phyloP scores from a whole-genome alignment of 164 flowering plant genomes.

The Tetrastigma voinierianum region DNA sequence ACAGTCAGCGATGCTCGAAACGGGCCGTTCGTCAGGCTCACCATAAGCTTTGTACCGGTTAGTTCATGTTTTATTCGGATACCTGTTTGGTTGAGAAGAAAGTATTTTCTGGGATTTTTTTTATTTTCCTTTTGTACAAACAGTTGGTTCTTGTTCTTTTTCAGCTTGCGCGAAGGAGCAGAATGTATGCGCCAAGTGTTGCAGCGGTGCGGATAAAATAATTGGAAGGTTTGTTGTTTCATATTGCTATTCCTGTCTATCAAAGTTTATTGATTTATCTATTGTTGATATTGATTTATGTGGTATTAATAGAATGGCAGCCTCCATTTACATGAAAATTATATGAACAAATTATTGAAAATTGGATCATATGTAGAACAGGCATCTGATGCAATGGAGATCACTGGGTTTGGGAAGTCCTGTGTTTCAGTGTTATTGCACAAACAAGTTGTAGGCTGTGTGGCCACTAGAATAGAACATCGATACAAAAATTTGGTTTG shows the following conservation, averaged over 20 bases:
- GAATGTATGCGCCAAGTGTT: conserved; percentile 87
- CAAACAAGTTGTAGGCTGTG: too few relatives aligned
- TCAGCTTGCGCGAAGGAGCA: conserved; percentile 89
- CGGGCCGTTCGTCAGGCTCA: conserved; percentile 87
- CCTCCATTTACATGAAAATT: too few relatives aligned
- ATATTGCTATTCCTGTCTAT: neutral
- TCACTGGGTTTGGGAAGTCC: too few relatives aligned
- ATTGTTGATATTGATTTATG: too few relatives aligned
- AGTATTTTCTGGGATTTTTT: neutral
- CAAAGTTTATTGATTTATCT: too few relatives aligned
- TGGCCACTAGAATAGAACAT: too few relatives aligned
- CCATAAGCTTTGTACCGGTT: conserved; percentile 80
- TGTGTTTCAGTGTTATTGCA: too few relatives aligned
- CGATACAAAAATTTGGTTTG: too few relatives aligned
- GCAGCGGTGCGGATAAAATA: conserved; percentile 56
- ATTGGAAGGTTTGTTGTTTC: conserved; percentile 66
- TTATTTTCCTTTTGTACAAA: neutral
- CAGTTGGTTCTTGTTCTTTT: conserved; percentile 9
- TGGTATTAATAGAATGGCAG: too few relatives aligned
- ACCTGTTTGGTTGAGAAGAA: neutral
- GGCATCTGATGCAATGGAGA: too few relatives aligned
- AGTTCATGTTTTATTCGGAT: conserved; percentile 8
- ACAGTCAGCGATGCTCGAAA: conserved; percentile 83
- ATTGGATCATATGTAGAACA: too few relatives aligned
- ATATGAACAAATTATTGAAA: too few relatives aligned